These are phyloP conservation scores for Tripidium arundinaceum DNA, from an alignment of 202 grass and related monocot genomes.

Conservation along the genomic window DNA sequence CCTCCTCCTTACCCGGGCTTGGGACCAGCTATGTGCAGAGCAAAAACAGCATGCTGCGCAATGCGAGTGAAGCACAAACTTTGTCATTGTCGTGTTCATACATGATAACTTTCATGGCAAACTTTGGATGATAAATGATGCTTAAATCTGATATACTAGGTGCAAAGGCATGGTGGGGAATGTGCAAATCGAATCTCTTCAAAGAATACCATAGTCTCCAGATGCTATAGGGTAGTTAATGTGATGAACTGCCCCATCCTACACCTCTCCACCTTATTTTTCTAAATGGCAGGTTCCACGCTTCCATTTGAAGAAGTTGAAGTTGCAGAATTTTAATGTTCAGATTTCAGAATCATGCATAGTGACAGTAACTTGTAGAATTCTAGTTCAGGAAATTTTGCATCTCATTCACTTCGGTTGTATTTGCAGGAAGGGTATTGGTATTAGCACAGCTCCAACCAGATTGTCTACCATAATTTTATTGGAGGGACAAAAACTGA, in stretches of 20 bases:
- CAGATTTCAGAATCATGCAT: neutral
- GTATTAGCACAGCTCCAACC: neutral
- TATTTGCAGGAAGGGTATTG: slow-evolving; percentile 26
- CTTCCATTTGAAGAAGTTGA: neutral
- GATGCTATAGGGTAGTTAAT: neutral
- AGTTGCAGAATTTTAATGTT: neutral
- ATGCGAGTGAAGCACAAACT: too few species aligned
- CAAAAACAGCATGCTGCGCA: too few species aligned
- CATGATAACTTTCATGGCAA: neutral
- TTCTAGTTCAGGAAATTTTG: slow-evolving; percentile 1
- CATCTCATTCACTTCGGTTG: neutral
- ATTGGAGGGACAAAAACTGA: neutral
- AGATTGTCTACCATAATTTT: neutral
- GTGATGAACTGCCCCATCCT: neutral
- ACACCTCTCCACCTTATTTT: neutral
- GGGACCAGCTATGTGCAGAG: too few species aligned
- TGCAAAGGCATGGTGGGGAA: neutral
- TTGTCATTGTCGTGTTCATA: neutral
- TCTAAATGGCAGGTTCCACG: neutral
- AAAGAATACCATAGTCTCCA: neutral
- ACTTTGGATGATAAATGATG: neutral
- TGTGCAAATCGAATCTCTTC: neutral
- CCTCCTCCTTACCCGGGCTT: too few species aligned
- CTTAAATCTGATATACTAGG: neutral
- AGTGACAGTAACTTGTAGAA: neutral